These are phyloP conservation scores for Picea abies DNA, from an alignment of 83 land plant genomes.

Conservation along the genomic window DNA sequence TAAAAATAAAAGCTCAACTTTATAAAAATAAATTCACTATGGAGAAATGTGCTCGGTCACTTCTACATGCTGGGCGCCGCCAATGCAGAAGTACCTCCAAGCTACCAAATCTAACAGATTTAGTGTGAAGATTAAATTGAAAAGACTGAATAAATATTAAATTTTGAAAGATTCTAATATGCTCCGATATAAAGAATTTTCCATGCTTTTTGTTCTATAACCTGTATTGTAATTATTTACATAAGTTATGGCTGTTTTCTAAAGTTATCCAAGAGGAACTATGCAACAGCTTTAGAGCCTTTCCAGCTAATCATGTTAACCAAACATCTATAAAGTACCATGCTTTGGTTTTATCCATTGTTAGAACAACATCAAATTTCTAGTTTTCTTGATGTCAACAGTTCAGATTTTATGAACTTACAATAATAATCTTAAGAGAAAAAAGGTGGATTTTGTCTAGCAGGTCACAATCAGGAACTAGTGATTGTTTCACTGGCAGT, in stretches of 20 bases:
- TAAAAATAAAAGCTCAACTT: too few relatives aligned
- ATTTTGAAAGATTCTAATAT: not conserved
- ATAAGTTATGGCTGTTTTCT: not conserved
- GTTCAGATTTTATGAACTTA: not conserved
- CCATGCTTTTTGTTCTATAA: not conserved
- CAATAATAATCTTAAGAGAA: not conserved
- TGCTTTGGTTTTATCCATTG: slow-evolving; percentile 1
- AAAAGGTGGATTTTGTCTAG: not conserved
- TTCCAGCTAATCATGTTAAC: not conserved
- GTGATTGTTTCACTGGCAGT: not conserved
- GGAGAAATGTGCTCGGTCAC: too few relatives aligned
- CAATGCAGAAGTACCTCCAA: too few relatives aligned
- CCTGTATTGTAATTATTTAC: not conserved
- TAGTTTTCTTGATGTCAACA: not conserved
- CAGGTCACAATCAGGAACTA: not conserved
- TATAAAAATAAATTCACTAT: too few relatives aligned
- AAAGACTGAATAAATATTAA: too few relatives aligned
- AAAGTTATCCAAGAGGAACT: not conserved
- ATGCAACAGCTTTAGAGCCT: not conserved
- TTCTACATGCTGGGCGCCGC: too few relatives aligned
- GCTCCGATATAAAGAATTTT: not conserved
- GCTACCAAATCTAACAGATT: not conserved
- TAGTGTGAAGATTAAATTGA: not conserved
- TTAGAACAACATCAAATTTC: not conserved
- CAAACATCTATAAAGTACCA: not conserved